phyloP scores from a whole-genome alignment of 768 basidiomycete species.

The Serendipita vermifera region DNA sequence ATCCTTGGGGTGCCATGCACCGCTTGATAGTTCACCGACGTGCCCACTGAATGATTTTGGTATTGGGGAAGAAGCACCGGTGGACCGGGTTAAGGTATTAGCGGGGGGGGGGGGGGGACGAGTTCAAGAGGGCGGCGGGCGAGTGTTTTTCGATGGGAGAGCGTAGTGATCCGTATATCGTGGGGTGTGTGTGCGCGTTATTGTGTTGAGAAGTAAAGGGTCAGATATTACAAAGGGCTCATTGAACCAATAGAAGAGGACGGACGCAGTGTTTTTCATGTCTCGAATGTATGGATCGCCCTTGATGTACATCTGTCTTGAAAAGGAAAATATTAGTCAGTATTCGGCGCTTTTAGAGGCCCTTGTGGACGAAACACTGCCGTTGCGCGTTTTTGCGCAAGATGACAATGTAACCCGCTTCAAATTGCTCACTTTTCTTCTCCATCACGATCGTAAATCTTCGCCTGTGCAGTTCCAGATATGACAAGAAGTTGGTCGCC shows the following conservation, averaged over 20 bases:
- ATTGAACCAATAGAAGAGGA: slow-evolving; percentile 16
- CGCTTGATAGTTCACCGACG: slow-evolving; percentile 80
- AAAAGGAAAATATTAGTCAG: slow-evolving; percentile 20
- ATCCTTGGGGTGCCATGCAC: slow-evolving; percentile 88
- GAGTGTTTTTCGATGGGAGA: background rate
- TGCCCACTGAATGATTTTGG: slow-evolving; percentile 71
- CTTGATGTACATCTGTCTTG: slow-evolving; percentile 48
- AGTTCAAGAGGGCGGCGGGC: background rate
- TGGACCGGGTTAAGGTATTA: background rate
- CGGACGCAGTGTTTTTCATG: slow-evolving; percentile 96
- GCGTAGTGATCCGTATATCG: background rate
- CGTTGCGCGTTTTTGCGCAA: too few relatives aligned
- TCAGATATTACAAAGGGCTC: background rate
- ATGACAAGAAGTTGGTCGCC: slow-evolving; percentile 77
- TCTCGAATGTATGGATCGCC: slow-evolving; percentile 98
- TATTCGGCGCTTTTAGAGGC: background rate
- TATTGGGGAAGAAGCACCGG: background rate
- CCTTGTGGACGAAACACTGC: too few relatives aligned
- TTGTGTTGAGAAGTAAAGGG: too few relatives aligned
- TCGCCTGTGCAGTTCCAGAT: slow-evolving; percentile 79
- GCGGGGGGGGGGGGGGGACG: background rate
- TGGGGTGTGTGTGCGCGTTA: too few relatives aligned
- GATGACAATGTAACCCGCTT: too few relatives aligned
- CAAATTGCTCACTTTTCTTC: slow-evolving; percentile 67
- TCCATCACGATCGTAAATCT: slow-evolving; percentile 83